Evolutionary conservation across 805 yeast genomes (phyloP).

Genomic region (Metschnikowia kofuensis): DNA sequence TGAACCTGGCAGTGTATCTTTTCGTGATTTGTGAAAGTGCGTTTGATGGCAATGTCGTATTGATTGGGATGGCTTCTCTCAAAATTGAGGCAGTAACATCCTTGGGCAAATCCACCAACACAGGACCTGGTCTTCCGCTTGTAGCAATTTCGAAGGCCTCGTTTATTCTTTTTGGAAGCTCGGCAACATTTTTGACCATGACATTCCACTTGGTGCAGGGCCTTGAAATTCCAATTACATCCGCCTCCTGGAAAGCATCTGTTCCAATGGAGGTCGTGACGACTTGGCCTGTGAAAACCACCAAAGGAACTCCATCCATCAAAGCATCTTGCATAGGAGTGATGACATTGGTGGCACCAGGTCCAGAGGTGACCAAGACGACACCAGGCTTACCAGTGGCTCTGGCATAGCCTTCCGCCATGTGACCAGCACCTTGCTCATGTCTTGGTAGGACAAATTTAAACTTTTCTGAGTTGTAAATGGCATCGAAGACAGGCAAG

Average conservation of each 20-base stretch:
- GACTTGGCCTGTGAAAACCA: conserved; percentile 97
- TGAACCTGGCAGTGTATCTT: conserved; percentile 69
- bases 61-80: conserved; percentile 79
- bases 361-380: conserved; percentile 97
- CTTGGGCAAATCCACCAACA: conserved; percentile 94
- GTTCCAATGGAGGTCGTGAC: conserved; percentile 95
- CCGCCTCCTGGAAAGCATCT: conserved; percentile 99
- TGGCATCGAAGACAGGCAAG: conserved; percentile 96
- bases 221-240: conserved; percentile 93
- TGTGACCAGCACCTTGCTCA: conserved; percentile 99
- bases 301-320: conserved; percentile 95
- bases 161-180: conserved; percentile 90
- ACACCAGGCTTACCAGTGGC: conserved; percentile 97
- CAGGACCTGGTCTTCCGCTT: conserved; percentile 97
- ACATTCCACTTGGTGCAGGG: conserved; percentile 99
- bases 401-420: conserved; percentile 99
- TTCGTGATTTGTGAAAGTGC: conserved; percentile 70
- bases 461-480: conserved; percentile 85
- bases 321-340: conserved; percentile 99
- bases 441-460: conserved; percentile 91
- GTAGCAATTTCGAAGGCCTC: conserved; percentile 98
- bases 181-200: conserved; percentile 94
- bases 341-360: conserved; percentile 97
- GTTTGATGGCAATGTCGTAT: conserved; percentile 70
- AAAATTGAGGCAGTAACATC: conserved; percentile 94